Conservation (phyloP, 2,329 filamentous ascomycete genomes). For the Alternaria brassicicola region DNA sequence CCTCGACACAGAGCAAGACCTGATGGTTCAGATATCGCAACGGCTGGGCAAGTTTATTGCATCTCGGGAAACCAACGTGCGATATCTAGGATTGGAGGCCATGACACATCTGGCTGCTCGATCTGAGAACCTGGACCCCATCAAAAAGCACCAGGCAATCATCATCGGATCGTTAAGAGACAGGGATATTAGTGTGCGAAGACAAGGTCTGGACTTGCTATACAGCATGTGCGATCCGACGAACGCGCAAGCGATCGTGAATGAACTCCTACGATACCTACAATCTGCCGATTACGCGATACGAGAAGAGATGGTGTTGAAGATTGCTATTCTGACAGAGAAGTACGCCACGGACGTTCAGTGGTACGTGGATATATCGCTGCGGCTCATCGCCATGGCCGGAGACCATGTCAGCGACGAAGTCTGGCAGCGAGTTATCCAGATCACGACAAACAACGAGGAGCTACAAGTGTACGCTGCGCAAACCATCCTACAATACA, state of each 20-base stretch:
- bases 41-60: constrained; percentile 94
- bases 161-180: constrained; percentile 94
- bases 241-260: constrained; percentile 93
- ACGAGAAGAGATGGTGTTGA: constrained; percentile 98
- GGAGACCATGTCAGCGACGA: constrained; percentile 99
- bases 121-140: constrained; percentile 91
- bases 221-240: constrained; percentile 99
- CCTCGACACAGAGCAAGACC: constrained; percentile 87
- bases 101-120: constrained; percentile 98
- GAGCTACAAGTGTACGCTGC: constrained; percentile 96
- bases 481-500: constrained; percentile 87
- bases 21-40: constrained; percentile 95
- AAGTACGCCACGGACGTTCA: constrained; percentile 98
- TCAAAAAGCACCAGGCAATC: constrained; percentile 96
- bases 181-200: constrained; percentile 92
- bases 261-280: constrained; percentile 90
- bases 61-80: constrained; percentile 94
- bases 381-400: constrained; percentile 92
- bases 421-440: constrained; percentile 98
- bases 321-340: constrained; percentile 97
- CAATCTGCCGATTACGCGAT: constrained; percentile 98
- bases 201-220: constrained; percentile 92
- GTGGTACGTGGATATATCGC: constrained; percentile 98
- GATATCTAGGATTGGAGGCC: constrained; percentile 92
- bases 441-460: constrained; percentile 99